Evolutionary conservation across 2,329 filamentous ascomycete species (phyloP).

Genomic region (Ceratocystis cacaofunesta): DNA sequence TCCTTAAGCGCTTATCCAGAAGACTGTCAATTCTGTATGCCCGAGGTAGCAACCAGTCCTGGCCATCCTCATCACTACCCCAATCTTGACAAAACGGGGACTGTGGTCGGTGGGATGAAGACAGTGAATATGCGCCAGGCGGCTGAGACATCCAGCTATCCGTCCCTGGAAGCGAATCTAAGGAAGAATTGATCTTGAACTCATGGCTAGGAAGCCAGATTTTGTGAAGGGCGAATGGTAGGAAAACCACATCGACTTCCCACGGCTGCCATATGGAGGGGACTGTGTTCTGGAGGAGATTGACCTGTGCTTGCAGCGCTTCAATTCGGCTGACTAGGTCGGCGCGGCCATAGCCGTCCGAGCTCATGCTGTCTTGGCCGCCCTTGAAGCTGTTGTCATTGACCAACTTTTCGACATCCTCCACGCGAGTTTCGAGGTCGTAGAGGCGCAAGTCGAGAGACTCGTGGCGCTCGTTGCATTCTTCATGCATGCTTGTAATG

Average conservation of each 20-base stretch:
- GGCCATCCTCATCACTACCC: slow-evolving; percentile 30
- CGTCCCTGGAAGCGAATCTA: slow-evolving; percentile 22
- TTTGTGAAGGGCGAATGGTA: slow-evolving; percentile 50
- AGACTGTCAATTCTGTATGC: slow-evolving; percentile 49
- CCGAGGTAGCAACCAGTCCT: slow-evolving; percentile 51
- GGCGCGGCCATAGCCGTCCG: slow-evolving; percentile 28
- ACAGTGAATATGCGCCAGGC: slow-evolving; percentile 30
- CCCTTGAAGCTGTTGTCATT: slow-evolving; percentile 30
- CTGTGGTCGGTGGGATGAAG: slow-evolving; percentile 30
- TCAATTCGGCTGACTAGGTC: slow-evolving; percentile 38
- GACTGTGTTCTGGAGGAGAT: slow-evolving; percentile 42
- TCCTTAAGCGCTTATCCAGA: slow-evolving; percentile 57
- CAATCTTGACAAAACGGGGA: slow-evolving; percentile 36
- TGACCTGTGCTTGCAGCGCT: slow-evolving; percentile 34
- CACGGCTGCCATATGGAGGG: slow-evolving; percentile 45
- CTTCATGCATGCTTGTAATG: slow-evolving; percentile 45
- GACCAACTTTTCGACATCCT: slow-evolving; percentile 37
- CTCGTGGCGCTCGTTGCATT: slow-evolving; percentile 54
- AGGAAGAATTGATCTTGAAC: slow-evolving; percentile 29
- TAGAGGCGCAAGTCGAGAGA: slow-evolving; percentile 50
- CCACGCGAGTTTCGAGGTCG: slow-evolving; percentile 51
- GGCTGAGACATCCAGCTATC: slow-evolving; percentile 42
- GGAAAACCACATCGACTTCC: slow-evolving; percentile 61
- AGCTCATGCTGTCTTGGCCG: slow-evolving; percentile 27
- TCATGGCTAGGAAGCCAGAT: slow-evolving; percentile 38